Conservation (phyloP, 1,284 basidiomycete species). For the Tylopilus sp. region DNA sequence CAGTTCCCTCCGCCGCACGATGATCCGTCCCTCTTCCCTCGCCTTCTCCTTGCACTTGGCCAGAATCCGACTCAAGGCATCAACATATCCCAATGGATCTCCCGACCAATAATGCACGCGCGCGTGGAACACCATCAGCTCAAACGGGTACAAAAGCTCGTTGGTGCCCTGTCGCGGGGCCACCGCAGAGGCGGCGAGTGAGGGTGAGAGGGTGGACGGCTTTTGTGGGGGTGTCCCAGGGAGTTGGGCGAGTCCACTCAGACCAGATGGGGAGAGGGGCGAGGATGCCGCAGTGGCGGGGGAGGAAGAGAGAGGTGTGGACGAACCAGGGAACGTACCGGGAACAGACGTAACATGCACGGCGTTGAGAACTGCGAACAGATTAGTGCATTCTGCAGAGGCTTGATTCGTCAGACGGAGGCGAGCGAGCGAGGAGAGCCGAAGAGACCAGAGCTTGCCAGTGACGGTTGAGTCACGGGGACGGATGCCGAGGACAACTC, state of each 20-base stretch:
- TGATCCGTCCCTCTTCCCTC: slow-evolving; percentile 35
- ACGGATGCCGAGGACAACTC: slow-evolving; percentile 27
- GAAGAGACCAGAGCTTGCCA: slow-evolving; percentile 74
- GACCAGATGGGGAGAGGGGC: slow-evolving; percentile 24
- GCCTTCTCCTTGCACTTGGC: slow-evolving; percentile 68
- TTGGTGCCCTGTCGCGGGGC: slow-evolving; percentile 29
- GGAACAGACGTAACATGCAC: slow-evolving; percentile 43
- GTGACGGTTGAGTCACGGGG: not conserved
- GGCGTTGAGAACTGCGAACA: slow-evolving; percentile 66
- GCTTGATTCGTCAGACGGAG: slow-evolving; percentile 79
- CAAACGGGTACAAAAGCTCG: slow-evolving; percentile 68
- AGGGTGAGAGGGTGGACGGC: slow-evolving; percentile 11
- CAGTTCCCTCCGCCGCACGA: slow-evolving; percentile 39
- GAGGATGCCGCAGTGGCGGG: slow-evolving; percentile 8
- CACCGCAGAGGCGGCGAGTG: not conserved
- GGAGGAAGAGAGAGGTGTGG: slow-evolving; percentile 15
- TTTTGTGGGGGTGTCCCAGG: slow-evolving; percentile 28
- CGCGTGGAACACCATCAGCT: slow-evolving; percentile 71
- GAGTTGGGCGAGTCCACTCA: slow-evolving; percentile 22
- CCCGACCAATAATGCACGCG: slow-evolving; percentile 71
- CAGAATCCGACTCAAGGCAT: slow-evolving; percentile 75
- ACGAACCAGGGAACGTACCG: slow-evolving; percentile 22
- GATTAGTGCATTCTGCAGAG: slow-evolving; percentile 71
- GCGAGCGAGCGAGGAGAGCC: slow-evolving; percentile 70
- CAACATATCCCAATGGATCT: slow-evolving; percentile 71